Evolutionary conservation across 352 stramenopile genomes (phyloP), one percentile per base, ranked within the genome.

Genomic region (Phytophthora tubulina): DNA sequence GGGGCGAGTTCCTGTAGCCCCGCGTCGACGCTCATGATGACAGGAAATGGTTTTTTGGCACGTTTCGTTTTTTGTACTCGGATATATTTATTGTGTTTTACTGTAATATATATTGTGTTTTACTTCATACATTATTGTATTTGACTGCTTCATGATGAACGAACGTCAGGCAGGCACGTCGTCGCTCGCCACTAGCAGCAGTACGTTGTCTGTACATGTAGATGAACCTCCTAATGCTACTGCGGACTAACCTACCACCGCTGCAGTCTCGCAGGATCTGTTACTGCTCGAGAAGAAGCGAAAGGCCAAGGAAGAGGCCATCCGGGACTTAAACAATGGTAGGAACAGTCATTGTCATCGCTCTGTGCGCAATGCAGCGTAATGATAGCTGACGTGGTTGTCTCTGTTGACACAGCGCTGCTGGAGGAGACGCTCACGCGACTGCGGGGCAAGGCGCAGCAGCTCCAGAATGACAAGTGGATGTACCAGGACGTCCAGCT

Each of bases 401-500:
- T 60, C 13, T 50, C 38, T 49, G 52, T 35, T 48, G n/a, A 49
- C 48, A 31, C 41, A 93, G 83, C 67, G 31, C 49, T 91, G 59
- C 56, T 87, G 41, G 63, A 92, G 27, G 86, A 92, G 51, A 89
- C 81, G 41, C 75, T 94, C 10, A 67, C 70, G n/a, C 61, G 17
- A 7, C 61, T 94, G 42, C 83, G 85, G 7, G 45, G 74, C 53
- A 92, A 90, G 44, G 81, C 83, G 10, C 67, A 76, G 35, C 70
- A 85, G 44, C 73, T 94, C 44, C 80, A 92, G 61, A 75, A 89
- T 30, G 83, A 94, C 78, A 83, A 85, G 61, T 94, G 86, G 86
- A 90, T 91, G 78, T 92, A 90, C 60, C 75, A 92, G 42, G 83
- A 92, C 44, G 75, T 89, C 15, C 73, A 82, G 46, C 74, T 91